phyloP scores from a whole-genome alignment of 306 rosid genomes.

The Quercus rubra region DNA sequence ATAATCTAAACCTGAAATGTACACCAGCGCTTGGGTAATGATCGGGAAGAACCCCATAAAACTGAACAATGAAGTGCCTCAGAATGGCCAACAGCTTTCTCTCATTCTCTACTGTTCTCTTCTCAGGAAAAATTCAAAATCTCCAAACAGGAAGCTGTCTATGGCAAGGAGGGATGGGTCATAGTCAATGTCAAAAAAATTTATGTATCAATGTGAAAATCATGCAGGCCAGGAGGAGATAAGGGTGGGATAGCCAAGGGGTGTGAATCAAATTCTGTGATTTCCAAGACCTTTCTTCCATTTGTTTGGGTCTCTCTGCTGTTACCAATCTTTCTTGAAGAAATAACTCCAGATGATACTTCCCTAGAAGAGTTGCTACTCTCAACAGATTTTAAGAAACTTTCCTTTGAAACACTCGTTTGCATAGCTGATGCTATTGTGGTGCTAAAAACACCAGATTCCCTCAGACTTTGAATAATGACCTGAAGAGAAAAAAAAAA shows the following conservation, averaged over 20 bases:
- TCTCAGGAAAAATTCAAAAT: constrained; percentile 21
- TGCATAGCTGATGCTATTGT: constrained; percentile 61
- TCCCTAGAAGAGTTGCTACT: constrained; percentile 68
- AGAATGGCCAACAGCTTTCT: constrained; percentile 36
- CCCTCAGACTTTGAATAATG: constrained; percentile 77
- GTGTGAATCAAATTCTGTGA: constrained; percentile 31
- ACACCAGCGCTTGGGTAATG: constrained; percentile 80
- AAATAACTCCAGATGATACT: constrained; percentile 31
- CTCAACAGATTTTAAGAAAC: constrained; percentile 61
- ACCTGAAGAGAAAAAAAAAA: constrained; percentile 44
- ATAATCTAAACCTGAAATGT: constrained; percentile 60
- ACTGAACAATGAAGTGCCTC: constrained; percentile 29
- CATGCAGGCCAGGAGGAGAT: constrained; percentile 61
- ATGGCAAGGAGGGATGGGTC: constrained; percentile 17
- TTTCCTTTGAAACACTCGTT: constrained; percentile 51
- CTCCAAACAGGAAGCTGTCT: constrained; percentile 27
- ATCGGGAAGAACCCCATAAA: constrained; percentile 59
- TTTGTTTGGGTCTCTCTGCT: constrained; percentile 47
- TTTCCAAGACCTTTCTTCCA: constrained; percentile 68
- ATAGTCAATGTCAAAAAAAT: constrained; percentile 12
- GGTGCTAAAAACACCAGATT: constrained; percentile 67
- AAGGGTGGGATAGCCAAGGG: constrained; percentile 72
- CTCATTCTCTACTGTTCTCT: constrained; percentile 24
- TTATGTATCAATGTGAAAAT: constrained; percentile 23
- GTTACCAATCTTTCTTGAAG: constrained; percentile 64